Conservation (phyloP, 176 grass and related monocot genomes). For the Bolboschoenus planiculmis region DNA sequence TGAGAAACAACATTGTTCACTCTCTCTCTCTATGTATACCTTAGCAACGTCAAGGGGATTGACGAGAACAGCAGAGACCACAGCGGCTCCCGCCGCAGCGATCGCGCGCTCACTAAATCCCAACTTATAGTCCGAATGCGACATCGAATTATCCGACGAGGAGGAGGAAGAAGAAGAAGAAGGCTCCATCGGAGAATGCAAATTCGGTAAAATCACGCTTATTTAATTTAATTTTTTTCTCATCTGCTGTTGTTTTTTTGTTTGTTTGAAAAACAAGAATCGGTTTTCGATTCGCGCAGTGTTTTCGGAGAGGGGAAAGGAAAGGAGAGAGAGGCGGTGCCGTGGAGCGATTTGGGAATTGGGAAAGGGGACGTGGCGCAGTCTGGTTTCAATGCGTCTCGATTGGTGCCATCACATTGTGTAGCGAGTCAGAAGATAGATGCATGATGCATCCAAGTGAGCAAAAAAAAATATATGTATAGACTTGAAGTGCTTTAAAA, state of each 20-base stretch:
- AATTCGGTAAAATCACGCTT: neutral
- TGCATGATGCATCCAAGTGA: no score
- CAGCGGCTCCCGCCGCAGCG: conserved; percentile 60
- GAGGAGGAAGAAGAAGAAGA: neutral
- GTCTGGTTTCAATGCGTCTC: neutral
- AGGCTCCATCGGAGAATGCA: conserved; percentile 1
- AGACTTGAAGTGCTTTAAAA: no score
- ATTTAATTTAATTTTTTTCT: neutral
- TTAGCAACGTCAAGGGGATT: conserved; percentile 96
- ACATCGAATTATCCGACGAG: neutral
- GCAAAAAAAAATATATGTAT: no score
- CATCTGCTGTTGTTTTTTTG: neutral
- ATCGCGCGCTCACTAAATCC: conserved; percentile 55
- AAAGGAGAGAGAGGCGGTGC: neutral
- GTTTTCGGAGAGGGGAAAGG: neutral
- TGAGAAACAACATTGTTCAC: neutral
- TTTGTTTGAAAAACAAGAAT: neutral
- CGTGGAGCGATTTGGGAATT: conserved; percentile 8
- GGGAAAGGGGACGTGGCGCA: neutral
- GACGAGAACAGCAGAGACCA: conserved; percentile 76
- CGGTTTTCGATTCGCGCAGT: neutral
- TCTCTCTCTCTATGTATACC: conserved; percentile 18
- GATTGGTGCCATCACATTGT: neutral
- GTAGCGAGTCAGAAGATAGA: neutral
- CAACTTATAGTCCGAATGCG: conserved; percentile 39